phyloP scores from a whole-genome alignment of 352 stramenopile species.

The Pythium vanterpoolii region DNA sequence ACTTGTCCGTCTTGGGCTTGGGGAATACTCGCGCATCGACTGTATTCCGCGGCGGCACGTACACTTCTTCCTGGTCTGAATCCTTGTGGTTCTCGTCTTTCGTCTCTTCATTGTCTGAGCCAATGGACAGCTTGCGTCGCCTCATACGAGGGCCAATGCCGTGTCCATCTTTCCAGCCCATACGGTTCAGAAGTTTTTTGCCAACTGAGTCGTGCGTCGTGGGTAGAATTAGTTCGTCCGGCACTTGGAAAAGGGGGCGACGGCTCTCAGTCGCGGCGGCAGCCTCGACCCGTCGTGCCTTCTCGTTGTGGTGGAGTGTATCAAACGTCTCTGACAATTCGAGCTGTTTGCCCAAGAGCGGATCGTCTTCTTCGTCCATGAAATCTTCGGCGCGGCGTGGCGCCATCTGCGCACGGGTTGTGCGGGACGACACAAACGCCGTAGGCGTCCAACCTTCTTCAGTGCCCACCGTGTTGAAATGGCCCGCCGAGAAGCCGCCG shows the following conservation, averaged over 20 bases:
- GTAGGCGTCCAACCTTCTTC: constrained; percentile 87
- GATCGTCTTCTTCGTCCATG: constrained; percentile 93
- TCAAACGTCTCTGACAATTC: constrained; percentile 70
- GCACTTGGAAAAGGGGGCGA: constrained; percentile 40
- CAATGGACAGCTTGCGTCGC: constrained; percentile 38
- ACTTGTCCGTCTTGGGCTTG: constrained; percentile 67
- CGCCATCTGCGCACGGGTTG: constrained; percentile 16
- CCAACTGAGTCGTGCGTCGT: constrained; percentile 72
- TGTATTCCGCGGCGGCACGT: constrained; percentile 50
- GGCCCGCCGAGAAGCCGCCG: constrained; percentile 91
- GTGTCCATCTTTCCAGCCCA: constrained; percentile 91
- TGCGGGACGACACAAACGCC: constrained; percentile 81
- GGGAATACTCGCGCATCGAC: constrained; percentile 59
- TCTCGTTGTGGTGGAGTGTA: constrained; percentile 39
- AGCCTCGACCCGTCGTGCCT: constrained; percentile 28
- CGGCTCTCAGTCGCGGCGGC: neutral
- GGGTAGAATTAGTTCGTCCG: constrained; percentile 72
- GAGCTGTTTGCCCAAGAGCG: constrained; percentile 76
- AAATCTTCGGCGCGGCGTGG: constrained; percentile 88
- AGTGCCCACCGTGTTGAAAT: constrained; percentile 92
- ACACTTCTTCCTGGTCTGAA: constrained; percentile 30
- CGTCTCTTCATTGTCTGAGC: constrained; percentile 6
- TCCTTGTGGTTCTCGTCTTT: neutral
- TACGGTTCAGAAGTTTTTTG: constrained; percentile 73
- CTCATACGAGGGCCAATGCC: constrained; percentile 76